Base-by-base conservation (phyloP, 1,284 basidiomycete species). In the Caloboletus firmus region DNA sequence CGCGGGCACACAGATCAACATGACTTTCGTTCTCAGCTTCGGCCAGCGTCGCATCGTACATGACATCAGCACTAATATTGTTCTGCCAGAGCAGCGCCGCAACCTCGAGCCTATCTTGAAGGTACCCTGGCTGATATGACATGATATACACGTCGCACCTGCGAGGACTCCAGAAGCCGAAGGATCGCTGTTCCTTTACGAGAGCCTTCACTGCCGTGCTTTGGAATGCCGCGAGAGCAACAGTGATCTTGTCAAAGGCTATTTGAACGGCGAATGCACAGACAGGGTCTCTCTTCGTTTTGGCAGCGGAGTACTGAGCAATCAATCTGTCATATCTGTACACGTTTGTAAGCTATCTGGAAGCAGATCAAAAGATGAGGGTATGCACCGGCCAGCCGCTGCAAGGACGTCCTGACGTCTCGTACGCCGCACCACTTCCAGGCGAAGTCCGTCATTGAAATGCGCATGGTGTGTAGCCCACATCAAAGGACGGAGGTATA, bases 61-160 rank as follows among this genome's bases (percentile, higher is more conserved):
- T 92, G 56, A 95, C 73, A 71, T 95, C 93, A 0, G 91, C 87
- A 58, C 89, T 89, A 65, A 95, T 93, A 48, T 82, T 83, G 62
- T 91, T 79, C 58, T 84, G 79, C 92, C 93, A 95, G 24, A 95
- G 74, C 57, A 87, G 79, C 3, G 87, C 76, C 9, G 85, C 87
- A 15, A 93, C 79, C 63, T 94, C 89, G 20, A 94, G 78, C 30
- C 92, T 80, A 47, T 91, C 89, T 56, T 85, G 80, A 26, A 94
- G 72, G 62, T 86, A 79, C 12, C 91, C 91, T 1, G 84, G 78
- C 52, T 89, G 85, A 60, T 89, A 91, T 0, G 89, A 89, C 17
- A 92, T 84, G 15, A 95, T 77, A 59, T 92, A 93, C 15, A 92
- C 90, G 59, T 92, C 92, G 60, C 91, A 94, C 37, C 91, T 79